Conservation (phyloP, 768 basidiomycete species). For the Hydnum rufescens region DNA sequence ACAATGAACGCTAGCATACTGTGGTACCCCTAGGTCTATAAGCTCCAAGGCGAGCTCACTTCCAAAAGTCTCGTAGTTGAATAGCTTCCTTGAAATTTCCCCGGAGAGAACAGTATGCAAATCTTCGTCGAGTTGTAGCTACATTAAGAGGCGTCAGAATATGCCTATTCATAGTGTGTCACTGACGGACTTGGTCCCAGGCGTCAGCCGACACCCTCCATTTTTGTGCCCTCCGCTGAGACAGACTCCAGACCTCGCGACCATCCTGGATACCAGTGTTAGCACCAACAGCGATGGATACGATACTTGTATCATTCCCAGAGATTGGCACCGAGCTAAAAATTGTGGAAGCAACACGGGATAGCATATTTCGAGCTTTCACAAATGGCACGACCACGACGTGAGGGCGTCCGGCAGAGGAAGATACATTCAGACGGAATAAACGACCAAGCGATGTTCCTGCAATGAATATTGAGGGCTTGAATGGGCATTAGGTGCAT, state of each 20-base stretch:
- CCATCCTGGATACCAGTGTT: background rate
- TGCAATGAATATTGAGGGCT: constrained; percentile 1
- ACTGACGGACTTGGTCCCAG: constrained; percentile 8
- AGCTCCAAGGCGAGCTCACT: background rate
- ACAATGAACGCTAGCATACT: background rate
- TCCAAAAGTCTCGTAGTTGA: background rate
- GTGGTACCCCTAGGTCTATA: background rate
- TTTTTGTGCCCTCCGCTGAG: constrained; percentile 8
- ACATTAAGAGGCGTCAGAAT: background rate
- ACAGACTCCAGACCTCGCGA: constrained; percentile 6
- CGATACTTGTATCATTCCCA: background rate
- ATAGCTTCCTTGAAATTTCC: background rate
- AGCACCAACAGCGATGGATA: constrained; percentile 3
- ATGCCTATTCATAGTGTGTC: background rate
- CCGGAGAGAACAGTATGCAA: background rate
- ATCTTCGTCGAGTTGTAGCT: background rate
- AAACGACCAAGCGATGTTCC: constrained; percentile 4
- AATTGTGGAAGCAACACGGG: background rate
- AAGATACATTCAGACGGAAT: constrained; percentile 6
- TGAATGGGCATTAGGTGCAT: background rate
- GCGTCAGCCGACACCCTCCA: constrained; percentile 6
- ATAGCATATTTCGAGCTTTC: background rate
- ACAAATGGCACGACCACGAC: constrained; percentile 4
- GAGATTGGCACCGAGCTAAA: background rate
- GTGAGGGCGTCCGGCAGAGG: constrained; percentile 4